These are phyloP conservation scores for Exophiala sp. DNA, from an alignment of 2,329 filamentous ascomycete genomes.

Conservation along the genomic window DNA sequence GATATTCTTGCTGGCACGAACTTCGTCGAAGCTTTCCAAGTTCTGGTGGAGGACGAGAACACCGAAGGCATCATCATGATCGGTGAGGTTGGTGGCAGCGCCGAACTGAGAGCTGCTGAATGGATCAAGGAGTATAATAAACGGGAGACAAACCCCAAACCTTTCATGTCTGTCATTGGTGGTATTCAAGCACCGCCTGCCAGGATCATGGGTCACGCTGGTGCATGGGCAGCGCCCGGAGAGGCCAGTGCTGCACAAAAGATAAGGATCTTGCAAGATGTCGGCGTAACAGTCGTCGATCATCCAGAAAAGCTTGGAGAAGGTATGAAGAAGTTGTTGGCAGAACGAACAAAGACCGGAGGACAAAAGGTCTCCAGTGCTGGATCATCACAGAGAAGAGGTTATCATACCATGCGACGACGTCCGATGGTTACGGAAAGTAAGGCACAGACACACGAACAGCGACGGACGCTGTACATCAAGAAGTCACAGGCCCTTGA, in stretches of 20 bases:
- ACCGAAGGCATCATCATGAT: constrained; percentile 70
- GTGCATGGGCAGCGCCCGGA: constrained; percentile 65
- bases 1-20: constrained; percentile 72
- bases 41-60: constrained; percentile 63
- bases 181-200: constrained; percentile 62
- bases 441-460: constrained; percentile 23
- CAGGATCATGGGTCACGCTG: constrained; percentile 74
- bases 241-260: constrained; percentile 66
- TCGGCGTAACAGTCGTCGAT: constrained; percentile 66
- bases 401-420: constrained; percentile 48
- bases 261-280: constrained; percentile 61
- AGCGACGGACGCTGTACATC: constrained; percentile 55
- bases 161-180: constrained; percentile 68
- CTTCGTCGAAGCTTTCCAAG: constrained; percentile 65
- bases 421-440: constrained; percentile 21
- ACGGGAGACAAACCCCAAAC: constrained; percentile 62
- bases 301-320: constrained; percentile 73
- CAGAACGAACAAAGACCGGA: constrained; percentile 34
- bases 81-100: constrained; percentile 68
- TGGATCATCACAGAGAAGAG: constrained; percentile 44
- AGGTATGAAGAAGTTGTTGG: constrained; percentile 62
- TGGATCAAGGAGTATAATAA: constrained; percentile 67
- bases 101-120: constrained; percentile 68
- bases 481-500: constrained; percentile 52
- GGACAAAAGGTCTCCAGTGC: constrained; percentile 37